Percentiles rank a stretch among this genome's conserved stretches.
phyloP scores from a whole-genome alignment of 2,329 filamentous ascomycete genomes.

The Intubia oerlemansii region DNA sequence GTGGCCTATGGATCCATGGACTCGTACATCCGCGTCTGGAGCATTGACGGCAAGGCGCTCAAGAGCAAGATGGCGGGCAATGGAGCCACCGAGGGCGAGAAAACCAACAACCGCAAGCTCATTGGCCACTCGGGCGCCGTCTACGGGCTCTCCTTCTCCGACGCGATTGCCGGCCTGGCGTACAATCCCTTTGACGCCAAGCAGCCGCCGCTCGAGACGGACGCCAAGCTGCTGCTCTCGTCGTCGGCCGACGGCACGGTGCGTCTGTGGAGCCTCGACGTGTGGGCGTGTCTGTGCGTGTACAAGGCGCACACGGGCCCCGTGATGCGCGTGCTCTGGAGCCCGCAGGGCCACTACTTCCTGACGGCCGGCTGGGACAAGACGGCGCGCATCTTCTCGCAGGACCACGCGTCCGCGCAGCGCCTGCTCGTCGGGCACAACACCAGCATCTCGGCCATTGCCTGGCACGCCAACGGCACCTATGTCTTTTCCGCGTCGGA shows the following conservation, averaged over 20 bases:
- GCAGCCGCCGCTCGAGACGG: conserved; percentile 23
- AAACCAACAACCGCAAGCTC: conserved; percentile 45
- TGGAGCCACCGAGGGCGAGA: conserved; percentile 40
- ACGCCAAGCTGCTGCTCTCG: conserved; percentile 62
- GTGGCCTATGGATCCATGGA: conserved; percentile 80
- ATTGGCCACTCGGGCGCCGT: conserved; percentile 83
- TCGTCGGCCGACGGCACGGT: conserved; percentile 73
- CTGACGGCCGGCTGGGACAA: conserved; percentile 72
- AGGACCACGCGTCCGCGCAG: conserved; percentile 76
- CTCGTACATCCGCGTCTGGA: conserved; percentile 92
- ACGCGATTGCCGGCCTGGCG: conserved; percentile 34
- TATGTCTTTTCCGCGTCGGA: conserved; percentile 88
- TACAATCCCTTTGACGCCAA: conserved; percentile 29
- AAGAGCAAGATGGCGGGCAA: conserved; percentile 39
- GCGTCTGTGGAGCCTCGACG: conserved; percentile 80
- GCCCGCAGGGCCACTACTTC: conserved; percentile 91
- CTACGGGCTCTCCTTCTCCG: conserved; percentile 74
- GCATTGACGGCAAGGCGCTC: conserved; percentile 65
- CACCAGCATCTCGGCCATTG: conserved; percentile 72
- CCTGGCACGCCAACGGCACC: conserved; percentile 84
- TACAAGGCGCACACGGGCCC: conserved; percentile 88
- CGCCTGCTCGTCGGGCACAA: conserved; percentile 85
- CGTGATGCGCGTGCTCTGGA: conserved; percentile 74
- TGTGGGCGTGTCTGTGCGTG: conserved; percentile 78
- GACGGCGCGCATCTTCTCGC: conserved; percentile 76